Evolutionary conservation across 257 asterid species (phyloP).

Genomic region (Primulina eburnea): DNA sequence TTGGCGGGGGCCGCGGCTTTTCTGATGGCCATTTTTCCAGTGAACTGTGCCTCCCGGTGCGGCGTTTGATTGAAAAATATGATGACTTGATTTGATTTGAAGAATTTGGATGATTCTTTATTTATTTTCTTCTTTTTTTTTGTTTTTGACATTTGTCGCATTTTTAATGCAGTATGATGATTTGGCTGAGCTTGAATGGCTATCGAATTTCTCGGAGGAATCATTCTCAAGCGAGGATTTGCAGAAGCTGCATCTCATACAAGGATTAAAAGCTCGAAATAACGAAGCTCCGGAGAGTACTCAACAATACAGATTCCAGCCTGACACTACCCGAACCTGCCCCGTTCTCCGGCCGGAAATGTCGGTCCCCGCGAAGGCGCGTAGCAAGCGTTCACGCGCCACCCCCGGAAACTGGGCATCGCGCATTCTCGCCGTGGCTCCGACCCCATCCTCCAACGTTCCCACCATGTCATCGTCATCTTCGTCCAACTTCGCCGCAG

Average conservation of each 20-base stretch:
- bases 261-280: constrained; percentile 52
- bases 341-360: constrained; percentile 41
- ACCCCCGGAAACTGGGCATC: constrained; percentile 84
- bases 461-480: constrained; percentile 45
- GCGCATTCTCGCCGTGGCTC: constrained; percentile 56
- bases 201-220: constrained; percentile 77
- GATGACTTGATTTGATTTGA: not conserved
- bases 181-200: constrained; percentile 88
- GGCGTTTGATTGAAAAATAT: not conserved
- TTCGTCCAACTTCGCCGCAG: constrained; percentile 37
- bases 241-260: constrained; percentile 58
- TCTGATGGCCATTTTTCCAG: constrained; percentile 45
- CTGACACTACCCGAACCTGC: constrained; percentile 37
- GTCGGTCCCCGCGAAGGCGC: constrained; percentile 84
- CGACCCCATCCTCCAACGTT: constrained; percentile 17
- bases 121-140: too few relatives aligned
- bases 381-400: constrained; percentile 91
- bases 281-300: constrained; percentile 28
- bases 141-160: not conserved
- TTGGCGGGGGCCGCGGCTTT: constrained; percentile 35
- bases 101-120: not conserved
- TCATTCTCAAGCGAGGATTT: constrained; percentile 73
- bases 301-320: constrained; percentile 49
- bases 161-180: constrained; percentile 57
- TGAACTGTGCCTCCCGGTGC: constrained; percentile 82